Conservation (phyloP, 75 land plant species). For the Adiantum capillusveneris region DNA sequence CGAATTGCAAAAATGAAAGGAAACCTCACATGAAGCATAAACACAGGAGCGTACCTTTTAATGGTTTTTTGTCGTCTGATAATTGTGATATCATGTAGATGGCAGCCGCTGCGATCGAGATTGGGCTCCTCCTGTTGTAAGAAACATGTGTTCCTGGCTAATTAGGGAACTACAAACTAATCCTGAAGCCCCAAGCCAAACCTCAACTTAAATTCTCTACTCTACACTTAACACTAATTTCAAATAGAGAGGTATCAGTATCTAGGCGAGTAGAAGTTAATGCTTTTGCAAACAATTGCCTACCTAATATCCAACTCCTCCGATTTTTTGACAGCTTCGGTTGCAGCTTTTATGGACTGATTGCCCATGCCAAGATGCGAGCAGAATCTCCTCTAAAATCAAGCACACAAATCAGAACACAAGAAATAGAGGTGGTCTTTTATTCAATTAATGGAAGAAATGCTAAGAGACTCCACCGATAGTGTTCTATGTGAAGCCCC, state of each 20-base stretch:
- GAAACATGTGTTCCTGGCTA: too few species aligned
- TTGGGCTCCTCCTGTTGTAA: constrained; percentile 85
- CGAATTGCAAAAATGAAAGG: not conserved
- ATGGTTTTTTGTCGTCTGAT: constrained; percentile 57
- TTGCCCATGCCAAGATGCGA: constrained; percentile 84
- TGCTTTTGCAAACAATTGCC: not conserved
- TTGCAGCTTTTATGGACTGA: constrained; percentile 85
- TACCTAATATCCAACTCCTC: constrained; percentile 90
- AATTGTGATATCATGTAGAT: constrained; percentile 76
- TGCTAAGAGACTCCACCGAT: too few species aligned
- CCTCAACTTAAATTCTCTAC: too few species aligned
- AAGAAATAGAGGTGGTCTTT: too few species aligned
- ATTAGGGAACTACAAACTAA: too few species aligned
- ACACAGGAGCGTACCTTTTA: constrained; percentile 40
- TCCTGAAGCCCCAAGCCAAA: too few species aligned
- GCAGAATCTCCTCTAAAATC: constrained; percentile 93
- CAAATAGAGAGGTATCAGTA: too few species aligned
- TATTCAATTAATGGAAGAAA: too few species aligned
- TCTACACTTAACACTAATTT: too few species aligned
- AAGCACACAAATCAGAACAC: too few species aligned
- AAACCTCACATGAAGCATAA: not conserved
- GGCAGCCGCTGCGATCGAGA: constrained; percentile 76
- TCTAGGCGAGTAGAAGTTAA: too few species aligned
- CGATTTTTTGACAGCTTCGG: constrained; percentile 78
- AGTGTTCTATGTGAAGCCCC: too few species aligned